These are phyloP conservation scores for Fraxinus baroniana DNA, from an alignment of 305 asterid species.

Conservation along the genomic window DNA sequence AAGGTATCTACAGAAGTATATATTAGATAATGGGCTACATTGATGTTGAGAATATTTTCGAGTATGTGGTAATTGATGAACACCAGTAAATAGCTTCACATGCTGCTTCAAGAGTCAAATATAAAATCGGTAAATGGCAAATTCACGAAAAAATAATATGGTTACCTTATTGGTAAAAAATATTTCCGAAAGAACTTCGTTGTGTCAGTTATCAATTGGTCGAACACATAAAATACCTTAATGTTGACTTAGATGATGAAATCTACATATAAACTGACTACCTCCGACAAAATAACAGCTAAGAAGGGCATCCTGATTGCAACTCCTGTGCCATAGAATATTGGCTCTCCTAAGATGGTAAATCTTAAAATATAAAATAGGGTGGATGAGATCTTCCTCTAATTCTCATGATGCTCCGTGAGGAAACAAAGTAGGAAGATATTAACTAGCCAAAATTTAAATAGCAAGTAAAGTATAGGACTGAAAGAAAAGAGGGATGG, in stretches of 20 bases:
- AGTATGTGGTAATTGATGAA: conserved; percentile 1
- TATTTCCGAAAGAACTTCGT: neutral
- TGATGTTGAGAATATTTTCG: conserved; percentile 6
- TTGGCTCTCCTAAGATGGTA: neutral
- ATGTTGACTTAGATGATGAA: neutral
- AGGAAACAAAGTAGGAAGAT: neutral
- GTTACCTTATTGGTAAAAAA: neutral
- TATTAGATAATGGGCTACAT: neutral
- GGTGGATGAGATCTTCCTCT: neutral
- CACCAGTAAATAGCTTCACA: neutral
- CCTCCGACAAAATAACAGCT: neutral
- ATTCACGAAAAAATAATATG: neutral
- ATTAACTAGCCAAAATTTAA: conserved; percentile 9
- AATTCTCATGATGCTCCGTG: neutral
- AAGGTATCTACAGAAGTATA: neutral
- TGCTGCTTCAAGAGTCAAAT: neutral
- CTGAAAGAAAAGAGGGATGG: conserved; percentile 6
- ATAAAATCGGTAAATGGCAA: neutral
- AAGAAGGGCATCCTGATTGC: neutral
- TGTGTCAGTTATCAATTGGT: neutral
- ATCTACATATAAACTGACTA: neutral
- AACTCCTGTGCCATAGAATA: neutral
- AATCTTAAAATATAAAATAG: conserved; percentile 14
- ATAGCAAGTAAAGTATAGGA: conserved; percentile 4
- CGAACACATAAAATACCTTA: neutral